These are phyloP conservation scores for Metschnikowia continentalis DNA, from an alignment of 805 yeast species.

Conservation along the genomic window DNA sequence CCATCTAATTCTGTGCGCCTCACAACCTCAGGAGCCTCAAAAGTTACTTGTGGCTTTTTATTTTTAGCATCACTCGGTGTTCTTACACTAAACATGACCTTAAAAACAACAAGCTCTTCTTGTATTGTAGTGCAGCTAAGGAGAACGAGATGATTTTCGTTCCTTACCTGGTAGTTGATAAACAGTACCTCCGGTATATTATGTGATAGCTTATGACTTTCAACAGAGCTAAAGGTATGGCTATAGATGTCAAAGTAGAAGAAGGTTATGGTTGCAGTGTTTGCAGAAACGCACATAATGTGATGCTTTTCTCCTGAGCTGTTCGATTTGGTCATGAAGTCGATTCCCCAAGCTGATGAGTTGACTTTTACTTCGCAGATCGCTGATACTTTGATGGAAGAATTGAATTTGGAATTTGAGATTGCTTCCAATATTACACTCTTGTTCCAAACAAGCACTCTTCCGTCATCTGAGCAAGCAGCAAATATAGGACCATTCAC, in stretches of 20 bases:
- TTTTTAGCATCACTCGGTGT: not conserved
- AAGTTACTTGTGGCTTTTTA: constrained; percentile 12
- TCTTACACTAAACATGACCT: constrained; percentile 25
- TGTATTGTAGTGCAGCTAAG: constrained; percentile 42
- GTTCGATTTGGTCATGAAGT: constrained; percentile 27
- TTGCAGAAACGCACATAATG: constrained; percentile 50
- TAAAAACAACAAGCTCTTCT: constrained; percentile 42
- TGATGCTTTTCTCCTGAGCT: constrained; percentile 20
- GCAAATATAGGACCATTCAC: constrained; percentile 41
- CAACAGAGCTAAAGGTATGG: constrained; percentile 26
- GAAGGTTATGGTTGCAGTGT: constrained; percentile 44
- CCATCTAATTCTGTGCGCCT: constrained; percentile 18
- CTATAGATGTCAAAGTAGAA: constrained; percentile 31
- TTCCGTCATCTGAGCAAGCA: constrained; percentile 55
- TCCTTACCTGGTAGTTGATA: constrained; percentile 19
- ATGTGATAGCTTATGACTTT: constrained; percentile 43
- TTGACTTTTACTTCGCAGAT: constrained; percentile 23
- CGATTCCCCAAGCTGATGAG: constrained; percentile 63
- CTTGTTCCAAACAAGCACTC: constrained; percentile 36
- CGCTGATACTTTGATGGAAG: constrained; percentile 18
- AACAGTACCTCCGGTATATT: constrained; percentile 54
- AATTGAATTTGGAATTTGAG: not conserved
- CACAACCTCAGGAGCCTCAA: constrained; percentile 27
- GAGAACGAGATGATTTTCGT: constrained; percentile 23
- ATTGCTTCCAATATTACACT: constrained; percentile 23